phyloP scores from a whole-genome alignment of 148 eudicot genomes.

The Drosera capensis region DNA sequence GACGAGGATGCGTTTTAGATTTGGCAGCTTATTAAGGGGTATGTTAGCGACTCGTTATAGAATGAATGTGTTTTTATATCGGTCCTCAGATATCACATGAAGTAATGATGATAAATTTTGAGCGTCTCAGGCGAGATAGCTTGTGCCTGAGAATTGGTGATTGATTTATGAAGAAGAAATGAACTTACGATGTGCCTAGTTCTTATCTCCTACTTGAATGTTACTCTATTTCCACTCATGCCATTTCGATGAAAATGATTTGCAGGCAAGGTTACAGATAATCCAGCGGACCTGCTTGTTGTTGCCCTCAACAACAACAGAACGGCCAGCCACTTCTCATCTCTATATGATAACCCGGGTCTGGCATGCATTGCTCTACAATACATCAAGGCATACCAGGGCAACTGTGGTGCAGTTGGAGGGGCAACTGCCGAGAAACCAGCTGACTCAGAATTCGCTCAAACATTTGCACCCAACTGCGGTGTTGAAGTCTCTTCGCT shows the following conservation, averaged over 20 bases:
- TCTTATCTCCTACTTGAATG: not conserved
- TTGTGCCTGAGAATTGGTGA: no score
- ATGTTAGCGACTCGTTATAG: no score
- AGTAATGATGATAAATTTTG: no score
- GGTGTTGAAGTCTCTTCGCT: conserved; percentile 44
- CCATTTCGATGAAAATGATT: conserved; percentile 2
- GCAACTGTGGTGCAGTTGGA: conserved; percentile 55
- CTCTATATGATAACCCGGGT: conserved; percentile 64
- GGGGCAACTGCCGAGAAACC: conserved; percentile 62
- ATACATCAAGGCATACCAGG: conserved; percentile 78
- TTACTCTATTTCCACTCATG: no score
- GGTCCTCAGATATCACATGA: no score
- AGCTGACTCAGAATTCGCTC: conserved; percentile 45
- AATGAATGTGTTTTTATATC: no score
- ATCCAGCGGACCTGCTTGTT: conserved; percentile 87
- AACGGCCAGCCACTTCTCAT: conserved; percentile 43
- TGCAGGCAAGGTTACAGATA: conserved; percentile 58
- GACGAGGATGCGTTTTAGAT: no score
- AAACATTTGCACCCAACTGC: conserved; percentile 74
- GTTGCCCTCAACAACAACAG: conserved; percentile 45
- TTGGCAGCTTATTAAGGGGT: no score
- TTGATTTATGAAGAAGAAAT: no score
- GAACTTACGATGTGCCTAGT: not conserved
- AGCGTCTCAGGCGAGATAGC: no score
- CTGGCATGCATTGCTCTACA: conserved; percentile 85